Conservation (phyloP, 805 yeast genomes). For the Candida jianshihensis region DNA sequence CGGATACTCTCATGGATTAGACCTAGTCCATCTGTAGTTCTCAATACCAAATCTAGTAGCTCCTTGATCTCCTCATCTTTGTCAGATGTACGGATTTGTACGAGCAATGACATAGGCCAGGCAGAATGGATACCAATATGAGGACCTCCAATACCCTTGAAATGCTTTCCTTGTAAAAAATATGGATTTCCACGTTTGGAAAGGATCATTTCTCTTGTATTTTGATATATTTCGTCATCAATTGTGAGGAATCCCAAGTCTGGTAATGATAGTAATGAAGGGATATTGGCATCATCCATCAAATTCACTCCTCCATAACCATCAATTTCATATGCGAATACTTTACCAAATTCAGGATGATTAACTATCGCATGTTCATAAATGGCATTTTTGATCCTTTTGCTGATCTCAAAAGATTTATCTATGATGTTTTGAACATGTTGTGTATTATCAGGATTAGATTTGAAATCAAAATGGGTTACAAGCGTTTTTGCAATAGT, state of each 20-base stretch:
- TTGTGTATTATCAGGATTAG: constrained; percentile 10
- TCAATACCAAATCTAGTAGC: constrained; percentile 43
- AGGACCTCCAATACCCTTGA: constrained; percentile 86
- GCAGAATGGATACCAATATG: constrained; percentile 76
- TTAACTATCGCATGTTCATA: constrained; percentile 55
- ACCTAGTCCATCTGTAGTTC: constrained; percentile 67
- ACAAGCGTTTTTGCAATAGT: constrained; percentile 23
- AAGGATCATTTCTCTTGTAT: constrained; percentile 72
- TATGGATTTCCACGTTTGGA: constrained; percentile 72
- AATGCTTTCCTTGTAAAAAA: constrained; percentile 51
- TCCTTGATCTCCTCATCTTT: constrained; percentile 60
- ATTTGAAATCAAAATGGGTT: constrained; percentile 5
- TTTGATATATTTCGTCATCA: constrained; percentile 58
- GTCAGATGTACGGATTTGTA: constrained; percentile 67
- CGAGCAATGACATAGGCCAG: constrained; percentile 86
- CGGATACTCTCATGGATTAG: constrained; percentile 78
- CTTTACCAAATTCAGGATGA: constrained; percentile 66
- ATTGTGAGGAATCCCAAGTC: constrained; percentile 57
- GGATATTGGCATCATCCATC: constrained; percentile 92
- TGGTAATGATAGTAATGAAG: constrained; percentile 74
- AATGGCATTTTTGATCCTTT: constrained; percentile 46
- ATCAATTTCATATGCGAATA: constrained; percentile 84
- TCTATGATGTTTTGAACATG: constrained; percentile 26
- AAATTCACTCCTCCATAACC: constrained; percentile 68
- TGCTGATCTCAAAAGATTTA: constrained; percentile 31